Conservation (phyloP, 495 filamentous ascomycete species). For the Cercophora samala region DNA sequence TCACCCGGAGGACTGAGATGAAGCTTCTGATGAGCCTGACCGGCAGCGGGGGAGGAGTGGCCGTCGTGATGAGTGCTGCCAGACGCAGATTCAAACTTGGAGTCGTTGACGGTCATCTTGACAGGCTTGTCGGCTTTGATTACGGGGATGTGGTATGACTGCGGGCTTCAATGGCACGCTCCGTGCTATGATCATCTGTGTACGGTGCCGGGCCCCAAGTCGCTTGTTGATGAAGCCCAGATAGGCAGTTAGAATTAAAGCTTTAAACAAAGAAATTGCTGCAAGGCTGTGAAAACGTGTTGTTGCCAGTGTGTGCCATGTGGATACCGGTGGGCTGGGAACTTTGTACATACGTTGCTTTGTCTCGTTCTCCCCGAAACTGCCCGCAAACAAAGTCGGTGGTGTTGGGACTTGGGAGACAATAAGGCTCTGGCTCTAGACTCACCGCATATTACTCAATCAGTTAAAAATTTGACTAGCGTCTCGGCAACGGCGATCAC, state of each 20-base stretch:
- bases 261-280: background rate
- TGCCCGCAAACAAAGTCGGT: background rate
- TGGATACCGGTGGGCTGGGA: background rate
- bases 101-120: background rate
- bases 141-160: no score
- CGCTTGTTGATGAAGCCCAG: background rate
- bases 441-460: background rate
- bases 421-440: background rate
- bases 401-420: background rate
- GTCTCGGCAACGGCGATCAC: background rate
- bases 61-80: background rate
- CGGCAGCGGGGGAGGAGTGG: background rate
- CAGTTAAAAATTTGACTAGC: background rate
- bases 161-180: no score
- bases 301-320: background rate
- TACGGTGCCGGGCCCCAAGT: no score
- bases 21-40: background rate
- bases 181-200: no score
- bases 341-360: background rate
- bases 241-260: background rate
- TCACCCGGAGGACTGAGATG: background rate
- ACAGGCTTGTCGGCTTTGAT: no score
- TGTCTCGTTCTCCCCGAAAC: background rate
- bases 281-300: no score
- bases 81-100: background rate